A percentile compares a stretch with the other conserved stretches of the same genome.
These are phyloP conservation scores for Cerrena zonata DNA, from an alignment of 1,284 basidiomycete species.

Conservation along the genomic window DNA sequence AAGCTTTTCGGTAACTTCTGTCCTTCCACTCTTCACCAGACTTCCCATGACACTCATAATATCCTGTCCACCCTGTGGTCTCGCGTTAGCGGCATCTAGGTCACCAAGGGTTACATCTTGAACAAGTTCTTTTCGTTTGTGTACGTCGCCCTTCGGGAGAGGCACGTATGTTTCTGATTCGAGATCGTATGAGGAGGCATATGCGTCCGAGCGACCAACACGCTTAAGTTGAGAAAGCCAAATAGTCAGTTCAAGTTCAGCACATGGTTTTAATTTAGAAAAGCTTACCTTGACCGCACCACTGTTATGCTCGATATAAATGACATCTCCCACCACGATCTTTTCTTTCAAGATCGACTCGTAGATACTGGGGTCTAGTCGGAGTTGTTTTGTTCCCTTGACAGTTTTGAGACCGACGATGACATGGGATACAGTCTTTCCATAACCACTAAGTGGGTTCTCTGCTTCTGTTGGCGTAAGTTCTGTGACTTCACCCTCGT, in stretches of 20 bases:
- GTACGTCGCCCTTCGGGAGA: conserved; percentile 94
- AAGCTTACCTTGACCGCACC: conserved; percentile 85
- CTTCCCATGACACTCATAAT: conserved; percentile 99
- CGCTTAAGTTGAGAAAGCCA: conserved; percentile 44
- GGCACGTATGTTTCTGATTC: conserved; percentile 98
- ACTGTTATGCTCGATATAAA: conserved; percentile 91
- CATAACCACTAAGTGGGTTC: conserved; percentile 93
- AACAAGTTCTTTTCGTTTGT: conserved; percentile 94
- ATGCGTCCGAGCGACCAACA: conserved; percentile 94
- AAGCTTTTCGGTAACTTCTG: conserved; percentile 96
- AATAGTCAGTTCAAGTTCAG: background rate
- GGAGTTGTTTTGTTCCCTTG: conserved; percentile 95
- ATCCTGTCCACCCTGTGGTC: conserved; percentile 92
- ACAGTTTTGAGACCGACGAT: conserved; percentile 95
- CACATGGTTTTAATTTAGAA: conserved; percentile 2
- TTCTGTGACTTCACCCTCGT: conserved; percentile 97
- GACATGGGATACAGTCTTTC: conserved; percentile 97
- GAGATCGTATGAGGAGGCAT: conserved; percentile 96
- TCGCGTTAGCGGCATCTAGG: conserved; percentile 93
- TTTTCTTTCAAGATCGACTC: conserved; percentile 97
- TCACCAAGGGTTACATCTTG: conserved; percentile 97
- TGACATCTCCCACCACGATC: conserved; percentile 92
- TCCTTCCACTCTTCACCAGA: conserved; percentile 87
- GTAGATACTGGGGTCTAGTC: conserved; percentile 92
- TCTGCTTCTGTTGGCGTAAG: conserved; percentile 92